phyloP scores from a whole-genome alignment of 2,329 filamentous ascomycete genomes.

The Penicillium sp. region DNA sequence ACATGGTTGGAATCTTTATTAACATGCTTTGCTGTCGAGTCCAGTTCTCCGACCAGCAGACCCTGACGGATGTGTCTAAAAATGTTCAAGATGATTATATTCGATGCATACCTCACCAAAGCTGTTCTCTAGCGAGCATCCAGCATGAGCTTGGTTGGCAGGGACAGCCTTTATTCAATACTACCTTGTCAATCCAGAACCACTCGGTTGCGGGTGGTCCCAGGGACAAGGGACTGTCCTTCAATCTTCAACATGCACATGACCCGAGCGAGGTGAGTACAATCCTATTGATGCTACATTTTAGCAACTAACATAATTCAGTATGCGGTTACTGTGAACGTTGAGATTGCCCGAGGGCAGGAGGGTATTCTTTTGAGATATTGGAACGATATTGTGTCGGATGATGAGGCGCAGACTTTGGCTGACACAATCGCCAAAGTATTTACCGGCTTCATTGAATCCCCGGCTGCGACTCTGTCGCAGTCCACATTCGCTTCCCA shows the following conservation, averaged over 20 bases:
- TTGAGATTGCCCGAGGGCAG: constrained; percentile 35
- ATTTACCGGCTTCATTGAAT: constrained; percentile 34
- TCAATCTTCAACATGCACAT: constrained; percentile 32
- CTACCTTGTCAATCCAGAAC: constrained; percentile 43
- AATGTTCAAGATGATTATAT: constrained; percentile 49
- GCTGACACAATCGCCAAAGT: constrained; percentile 32
- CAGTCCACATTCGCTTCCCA: constrained; percentile 18
- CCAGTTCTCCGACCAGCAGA: constrained; percentile 34
- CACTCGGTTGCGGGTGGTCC: constrained; percentile 24
- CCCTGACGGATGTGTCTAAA: constrained; percentile 43
- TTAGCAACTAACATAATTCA: constrained; percentile 17
- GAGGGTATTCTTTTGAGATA: constrained; percentile 42
- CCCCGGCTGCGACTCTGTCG: constrained; percentile 25
- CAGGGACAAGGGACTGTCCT: constrained; percentile 29
- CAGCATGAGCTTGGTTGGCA: constrained; percentile 42
- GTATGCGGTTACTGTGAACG: constrained; percentile 42
- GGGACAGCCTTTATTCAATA: constrained; percentile 42
- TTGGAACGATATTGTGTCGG: constrained; percentile 40
- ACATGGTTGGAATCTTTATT: constrained; percentile 51
- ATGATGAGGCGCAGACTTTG: constrained; percentile 32
- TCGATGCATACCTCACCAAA: constrained; percentile 49
- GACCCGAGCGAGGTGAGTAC: constrained; percentile 41
- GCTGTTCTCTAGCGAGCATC: constrained; percentile 50
- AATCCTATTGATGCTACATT: not conserved
- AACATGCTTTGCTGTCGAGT: constrained; percentile 56